A percentile compares a stretch with the other conserved stretches of the same genome.
Evolutionary conservation across 2,329 filamentous ascomycete species (phyloP).

Genomic region (Neofusicoccum cordaticola): DNA sequence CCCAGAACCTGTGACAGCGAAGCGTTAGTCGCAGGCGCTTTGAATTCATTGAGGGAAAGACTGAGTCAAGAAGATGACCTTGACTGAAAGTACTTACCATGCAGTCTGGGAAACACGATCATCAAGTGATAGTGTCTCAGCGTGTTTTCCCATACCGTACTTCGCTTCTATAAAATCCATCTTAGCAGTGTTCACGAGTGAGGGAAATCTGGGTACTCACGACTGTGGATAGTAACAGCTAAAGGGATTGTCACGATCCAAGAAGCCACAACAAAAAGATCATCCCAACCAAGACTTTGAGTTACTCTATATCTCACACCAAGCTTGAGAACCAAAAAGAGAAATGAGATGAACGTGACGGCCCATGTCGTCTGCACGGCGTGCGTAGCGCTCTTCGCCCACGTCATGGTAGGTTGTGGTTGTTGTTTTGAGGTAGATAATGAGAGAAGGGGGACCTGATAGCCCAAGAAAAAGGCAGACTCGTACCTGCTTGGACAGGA

Average conservation of each 20-base stretch:
- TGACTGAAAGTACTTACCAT: not conserved
- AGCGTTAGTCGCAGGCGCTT: not conserved
- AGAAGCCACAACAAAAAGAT: not conserved
- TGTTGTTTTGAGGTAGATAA: not conserved
- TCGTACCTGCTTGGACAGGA: not conserved
- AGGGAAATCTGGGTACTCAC: not conserved
- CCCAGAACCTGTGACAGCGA: constrained; percentile 27
- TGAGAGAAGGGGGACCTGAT: not conserved
- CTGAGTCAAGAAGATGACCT: not conserved
- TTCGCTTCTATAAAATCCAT: not conserved
- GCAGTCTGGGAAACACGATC: not conserved
- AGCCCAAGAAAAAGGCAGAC: not conserved
- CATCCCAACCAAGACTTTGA: not conserved
- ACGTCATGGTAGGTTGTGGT: not conserved
- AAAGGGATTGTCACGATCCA: not conserved
- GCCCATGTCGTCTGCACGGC: not conserved
- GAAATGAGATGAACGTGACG: not conserved
- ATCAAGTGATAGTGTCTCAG: not conserved
- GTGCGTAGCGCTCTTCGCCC: not conserved
- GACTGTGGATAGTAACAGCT: not conserved
- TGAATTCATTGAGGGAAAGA: too few relatives aligned
- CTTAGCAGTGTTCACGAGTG: not conserved
- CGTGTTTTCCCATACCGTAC: not conserved
- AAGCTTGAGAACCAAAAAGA: constrained; percentile 4
- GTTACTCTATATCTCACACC: not conserved